Conservation (phyloP, 2,329 filamentous ascomycete genomes). For the Pseudopyrenochaeta lycopersici region DNA sequence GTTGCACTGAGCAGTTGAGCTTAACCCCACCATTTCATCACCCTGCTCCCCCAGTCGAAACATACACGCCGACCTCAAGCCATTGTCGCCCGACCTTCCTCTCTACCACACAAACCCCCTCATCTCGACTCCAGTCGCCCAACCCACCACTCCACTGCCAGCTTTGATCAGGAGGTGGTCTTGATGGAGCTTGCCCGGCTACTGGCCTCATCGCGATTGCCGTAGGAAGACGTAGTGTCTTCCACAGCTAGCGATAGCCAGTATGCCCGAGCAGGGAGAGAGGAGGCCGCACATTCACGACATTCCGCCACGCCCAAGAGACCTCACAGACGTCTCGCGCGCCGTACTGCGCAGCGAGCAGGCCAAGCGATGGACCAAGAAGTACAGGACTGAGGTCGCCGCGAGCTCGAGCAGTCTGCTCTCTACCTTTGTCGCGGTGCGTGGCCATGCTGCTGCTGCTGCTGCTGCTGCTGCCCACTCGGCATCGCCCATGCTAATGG, state of each 20-base stretch:
- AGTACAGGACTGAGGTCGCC: slow-evolving; percentile 81
- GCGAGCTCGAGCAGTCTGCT: slow-evolving; percentile 80
- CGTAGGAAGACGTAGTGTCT: slow-evolving; percentile 66
- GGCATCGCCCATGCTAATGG: slow-evolving; percentile 24
- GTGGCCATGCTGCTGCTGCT: slow-evolving; percentile 18
- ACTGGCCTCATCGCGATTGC: slow-evolving; percentile 66
- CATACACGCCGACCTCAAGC: slow-evolving; percentile 26
- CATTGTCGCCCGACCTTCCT: slow-evolving; percentile 37
- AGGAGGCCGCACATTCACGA: slow-evolving; percentile 29
- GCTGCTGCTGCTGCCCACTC: not conserved
- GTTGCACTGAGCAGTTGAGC: slow-evolving; percentile 38
- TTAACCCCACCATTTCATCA: slow-evolving; percentile 50
- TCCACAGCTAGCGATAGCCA: slow-evolving; percentile 59
- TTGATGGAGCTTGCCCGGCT: slow-evolving; percentile 65
- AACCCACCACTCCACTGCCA: slow-evolving; percentile 16
- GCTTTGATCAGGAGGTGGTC: slow-evolving; percentile 38
- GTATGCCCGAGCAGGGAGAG: slow-evolving; percentile 51
- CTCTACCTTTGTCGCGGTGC: slow-evolving; percentile 76
- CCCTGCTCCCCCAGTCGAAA: slow-evolving; percentile 28
- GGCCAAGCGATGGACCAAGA: slow-evolving; percentile 70
- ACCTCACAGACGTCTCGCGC: slow-evolving; percentile 48
- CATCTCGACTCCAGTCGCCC: slow-evolving; percentile 16
- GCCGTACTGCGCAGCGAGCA: slow-evolving; percentile 51
- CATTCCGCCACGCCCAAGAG: slow-evolving; percentile 44
- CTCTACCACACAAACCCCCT: slow-evolving; percentile 5